These are phyloP conservation scores for Botrytis byssoidea DNA, from an alignment of 2,329 filamentous ascomycete species.

Conservation along the genomic window DNA sequence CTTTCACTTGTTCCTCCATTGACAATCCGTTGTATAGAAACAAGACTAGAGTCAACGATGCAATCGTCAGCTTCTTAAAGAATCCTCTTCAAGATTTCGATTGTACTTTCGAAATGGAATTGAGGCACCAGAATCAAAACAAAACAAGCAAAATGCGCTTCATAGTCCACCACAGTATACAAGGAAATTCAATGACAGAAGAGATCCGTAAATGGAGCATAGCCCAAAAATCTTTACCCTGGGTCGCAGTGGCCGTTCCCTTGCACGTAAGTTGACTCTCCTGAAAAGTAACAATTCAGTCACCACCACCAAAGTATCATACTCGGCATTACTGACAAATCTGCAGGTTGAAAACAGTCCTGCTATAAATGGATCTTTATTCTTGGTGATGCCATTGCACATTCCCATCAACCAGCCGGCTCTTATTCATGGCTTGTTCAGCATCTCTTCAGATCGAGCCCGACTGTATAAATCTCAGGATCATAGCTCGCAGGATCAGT, in stretches of 20 bases:
- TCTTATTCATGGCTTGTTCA: slow-evolving; percentile 41
- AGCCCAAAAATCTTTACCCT: slow-evolving; percentile 36
- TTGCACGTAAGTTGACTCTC: slow-evolving; percentile 27
- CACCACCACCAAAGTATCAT: neutral
- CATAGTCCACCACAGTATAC: slow-evolving; percentile 38
- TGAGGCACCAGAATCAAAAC: slow-evolving; percentile 18
- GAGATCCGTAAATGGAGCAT: slow-evolving; percentile 36
- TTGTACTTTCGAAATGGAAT: slow-evolving; percentile 25
- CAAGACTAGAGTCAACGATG: slow-evolving; percentile 29
- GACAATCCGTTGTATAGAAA: slow-evolving; percentile 20
- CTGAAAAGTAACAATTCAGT: neutral
- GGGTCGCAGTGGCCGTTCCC: slow-evolving; percentile 40
- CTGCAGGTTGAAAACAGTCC: neutral
- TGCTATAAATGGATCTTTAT: slow-evolving; percentile 33
- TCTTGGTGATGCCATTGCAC: slow-evolving; percentile 39
- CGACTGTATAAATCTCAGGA: slow-evolving; percentile 34
- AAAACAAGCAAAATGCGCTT: slow-evolving; percentile 23
- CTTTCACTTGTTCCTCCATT: neutral
- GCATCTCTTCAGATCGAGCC: slow-evolving; percentile 39
- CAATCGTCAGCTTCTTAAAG: slow-evolving; percentile 22
- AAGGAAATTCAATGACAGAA: slow-evolving; percentile 25
- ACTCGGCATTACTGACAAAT: neutral
- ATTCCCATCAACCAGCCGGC: slow-evolving; percentile 39
- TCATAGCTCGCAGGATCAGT: slow-evolving; percentile 29
- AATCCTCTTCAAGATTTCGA: slow-evolving; percentile 26